These are phyloP conservation scores for Inonotus hispidus DNA, from an alignment of 1,284 basidiomycete genomes.

Conservation along the genomic window DNA sequence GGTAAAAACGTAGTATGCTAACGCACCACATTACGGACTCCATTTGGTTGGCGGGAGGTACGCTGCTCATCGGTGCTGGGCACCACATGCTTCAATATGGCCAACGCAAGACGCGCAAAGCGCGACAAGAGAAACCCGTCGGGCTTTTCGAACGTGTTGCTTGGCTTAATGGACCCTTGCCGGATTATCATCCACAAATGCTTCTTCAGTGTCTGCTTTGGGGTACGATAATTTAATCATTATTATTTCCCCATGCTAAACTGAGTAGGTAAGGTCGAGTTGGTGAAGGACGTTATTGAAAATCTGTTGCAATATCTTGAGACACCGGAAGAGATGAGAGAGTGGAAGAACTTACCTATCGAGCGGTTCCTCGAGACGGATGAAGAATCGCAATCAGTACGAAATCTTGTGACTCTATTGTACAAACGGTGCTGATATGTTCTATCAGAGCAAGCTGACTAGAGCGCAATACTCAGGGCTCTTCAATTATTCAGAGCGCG, in stretches of 20 bases:
- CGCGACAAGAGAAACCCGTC: conserved; percentile 24
- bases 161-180: conserved; percentile 75
- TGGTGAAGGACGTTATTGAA: conserved; percentile 78
- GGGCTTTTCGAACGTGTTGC: conserved; percentile 80
- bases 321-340: conserved; percentile 28
- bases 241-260: neutral
- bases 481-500: conserved; percentile 35
- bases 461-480: conserved; percentile 38
- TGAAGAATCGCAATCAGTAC: conserved; percentile 24
- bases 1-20: conserved; percentile 49
- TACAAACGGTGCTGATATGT: neutral
- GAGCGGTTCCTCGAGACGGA: conserved; percentile 48
- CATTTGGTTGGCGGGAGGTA: conserved; percentile 81
- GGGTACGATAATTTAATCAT: conserved; percentile 47
- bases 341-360: conserved; percentile 45
- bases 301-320: conserved; percentile 48
- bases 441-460: conserved; percentile 12
- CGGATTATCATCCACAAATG: conserved; percentile 89
- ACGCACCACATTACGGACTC: conserved; percentile 79
- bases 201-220: conserved; percentile 87
- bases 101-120: conserved; percentile 22
- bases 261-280: conserved; percentile 64
- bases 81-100: conserved; percentile 72
- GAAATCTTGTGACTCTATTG: neutral
- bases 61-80: conserved; percentile 69